Percentiles rank a stretch among this genome's conserved stretches.
Conservation (phyloP, 495 filamentous ascomycete species). For the Friedmanniomyces simplex region DNA sequence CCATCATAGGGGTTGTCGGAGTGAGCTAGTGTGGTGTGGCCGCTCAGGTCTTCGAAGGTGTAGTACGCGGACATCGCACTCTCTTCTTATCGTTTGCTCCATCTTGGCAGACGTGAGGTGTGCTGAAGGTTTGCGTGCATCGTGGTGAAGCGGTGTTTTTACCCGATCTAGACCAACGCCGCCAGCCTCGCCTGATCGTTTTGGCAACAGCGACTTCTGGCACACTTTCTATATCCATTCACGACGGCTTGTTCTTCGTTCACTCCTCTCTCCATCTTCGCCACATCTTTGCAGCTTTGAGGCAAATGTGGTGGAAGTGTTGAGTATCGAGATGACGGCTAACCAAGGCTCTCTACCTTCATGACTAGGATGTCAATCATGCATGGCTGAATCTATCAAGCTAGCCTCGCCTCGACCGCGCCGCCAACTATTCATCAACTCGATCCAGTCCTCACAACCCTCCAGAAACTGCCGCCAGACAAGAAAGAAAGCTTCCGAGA, state of each 20-base stretch:
- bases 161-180: no score
- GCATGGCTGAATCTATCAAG: neutral
- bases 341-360: no score
- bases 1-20: conserved; percentile 65
- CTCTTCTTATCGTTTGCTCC: neutral
- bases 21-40: conserved; percentile 10
- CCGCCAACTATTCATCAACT: neutral
- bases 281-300: no score
- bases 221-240: no score
- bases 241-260: no score
- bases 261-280: no score
- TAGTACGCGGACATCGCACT: conserved; percentile 18
- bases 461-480: neutral
- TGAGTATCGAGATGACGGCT: no score
- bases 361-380: no score
- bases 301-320: no score
- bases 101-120: neutral
- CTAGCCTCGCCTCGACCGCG: neutral
- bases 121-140: neutral
- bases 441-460: neutral
- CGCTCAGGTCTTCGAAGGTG: conserved; percentile 29
- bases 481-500: neutral
- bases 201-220: no score
- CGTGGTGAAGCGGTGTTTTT: neutral
- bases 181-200: no score